Evolutionary conservation across 2,329 filamentous ascomycete species (phyloP).

Genomic region (Cercospora zeina): DNA sequence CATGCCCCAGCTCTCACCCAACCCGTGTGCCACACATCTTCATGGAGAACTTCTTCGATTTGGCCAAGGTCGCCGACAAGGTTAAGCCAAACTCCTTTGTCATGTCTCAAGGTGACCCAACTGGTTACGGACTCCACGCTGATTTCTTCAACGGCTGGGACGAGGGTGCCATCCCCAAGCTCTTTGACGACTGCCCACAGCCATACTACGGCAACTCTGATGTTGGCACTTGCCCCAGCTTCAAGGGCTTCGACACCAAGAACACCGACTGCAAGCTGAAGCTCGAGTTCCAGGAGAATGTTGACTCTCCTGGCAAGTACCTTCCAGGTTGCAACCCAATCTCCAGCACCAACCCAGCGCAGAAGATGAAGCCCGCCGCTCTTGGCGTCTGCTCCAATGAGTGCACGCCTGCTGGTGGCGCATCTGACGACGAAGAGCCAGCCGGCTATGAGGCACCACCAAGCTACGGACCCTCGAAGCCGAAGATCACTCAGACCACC

Average conservation of each 20-base stretch:
- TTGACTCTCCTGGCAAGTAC: constrained; percentile 48
- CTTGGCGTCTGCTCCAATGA: constrained; percentile 26
- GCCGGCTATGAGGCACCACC: constrained; percentile 13
- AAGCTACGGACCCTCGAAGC: not conserved
- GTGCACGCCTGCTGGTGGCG: constrained; percentile 21
- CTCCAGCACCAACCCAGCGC: constrained; percentile 44
- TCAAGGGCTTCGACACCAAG: constrained; percentile 27
- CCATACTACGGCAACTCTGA: constrained; percentile 62
- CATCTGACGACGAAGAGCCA: constrained; percentile 3
- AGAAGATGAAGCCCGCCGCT: constrained; percentile 27
- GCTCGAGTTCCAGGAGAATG: constrained; percentile 47
- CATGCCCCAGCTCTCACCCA: constrained; percentile 56
- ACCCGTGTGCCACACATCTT: constrained; percentile 60
- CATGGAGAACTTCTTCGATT: constrained; percentile 45
- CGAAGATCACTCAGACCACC: not conserved
- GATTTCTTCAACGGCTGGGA: constrained; percentile 56
- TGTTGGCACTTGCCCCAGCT: constrained; percentile 59
- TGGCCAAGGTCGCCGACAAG: constrained; percentile 41
- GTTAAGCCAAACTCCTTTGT: constrained; percentile 46
- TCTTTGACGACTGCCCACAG: constrained; percentile 66
- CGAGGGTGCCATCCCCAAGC: constrained; percentile 61
- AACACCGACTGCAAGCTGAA: constrained; percentile 52
- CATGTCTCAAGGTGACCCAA: constrained; percentile 51
- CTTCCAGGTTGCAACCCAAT: constrained; percentile 61
- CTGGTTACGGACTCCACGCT: constrained; percentile 55